Conservation (phyloP, 1,284 basidiomycete genomes). For the Puccinia triticina region DNA sequence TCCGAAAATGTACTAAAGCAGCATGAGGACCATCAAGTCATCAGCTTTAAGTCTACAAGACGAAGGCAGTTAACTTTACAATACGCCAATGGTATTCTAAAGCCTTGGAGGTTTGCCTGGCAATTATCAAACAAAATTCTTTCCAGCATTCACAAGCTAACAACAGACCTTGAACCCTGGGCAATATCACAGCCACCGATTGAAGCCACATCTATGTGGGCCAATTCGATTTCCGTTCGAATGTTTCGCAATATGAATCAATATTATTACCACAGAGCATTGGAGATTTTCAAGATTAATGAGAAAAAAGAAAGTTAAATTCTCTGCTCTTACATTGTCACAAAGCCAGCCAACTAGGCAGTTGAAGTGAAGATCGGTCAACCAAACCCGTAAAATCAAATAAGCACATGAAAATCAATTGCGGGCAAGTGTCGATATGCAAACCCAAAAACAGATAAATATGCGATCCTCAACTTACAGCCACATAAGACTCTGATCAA, state of each 20-base stretch:
- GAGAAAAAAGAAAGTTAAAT: neutral
- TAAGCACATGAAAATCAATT: neutral
- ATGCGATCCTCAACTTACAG: conserved; percentile 27
- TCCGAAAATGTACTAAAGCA: conserved; percentile 40
- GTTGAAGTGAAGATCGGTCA: neutral
- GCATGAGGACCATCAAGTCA: neutral
- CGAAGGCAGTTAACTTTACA: neutral
- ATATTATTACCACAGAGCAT: neutral
- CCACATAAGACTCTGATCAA: conserved; percentile 42
- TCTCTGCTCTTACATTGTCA: conserved; percentile 37
- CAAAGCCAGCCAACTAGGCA: conserved; percentile 47
- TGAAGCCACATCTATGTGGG: conserved; percentile 48
- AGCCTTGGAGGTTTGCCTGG: neutral
- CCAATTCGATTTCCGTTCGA: neutral
- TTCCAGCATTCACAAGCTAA: neutral
- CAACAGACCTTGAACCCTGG: conserved; percentile 44
- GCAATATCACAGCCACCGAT: conserved; percentile 48
- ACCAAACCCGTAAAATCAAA: neutral
- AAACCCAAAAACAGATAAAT: neutral
- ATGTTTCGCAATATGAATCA: neutral
- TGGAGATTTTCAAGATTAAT: neutral
- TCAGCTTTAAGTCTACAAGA: neutral
- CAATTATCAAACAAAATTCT: neutral
- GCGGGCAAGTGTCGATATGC: neutral
- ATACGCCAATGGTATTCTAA: neutral